Conservation (phyloP, 805 yeast species). For the Maudiozyma saulgeensis region DNA sequence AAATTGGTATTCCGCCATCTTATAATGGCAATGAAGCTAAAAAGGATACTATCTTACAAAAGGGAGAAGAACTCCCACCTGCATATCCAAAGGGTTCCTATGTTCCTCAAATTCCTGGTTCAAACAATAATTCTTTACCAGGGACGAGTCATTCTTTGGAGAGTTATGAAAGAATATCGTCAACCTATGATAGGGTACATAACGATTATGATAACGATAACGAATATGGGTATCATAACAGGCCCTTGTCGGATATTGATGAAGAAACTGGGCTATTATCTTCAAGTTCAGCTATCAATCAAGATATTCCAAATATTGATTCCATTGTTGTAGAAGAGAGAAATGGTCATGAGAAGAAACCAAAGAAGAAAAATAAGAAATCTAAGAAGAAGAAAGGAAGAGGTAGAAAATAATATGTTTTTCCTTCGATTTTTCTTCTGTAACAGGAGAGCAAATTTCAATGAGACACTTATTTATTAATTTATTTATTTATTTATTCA, state of each 20-base stretch:
- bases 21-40: conserved; percentile 33
- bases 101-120: not conserved
- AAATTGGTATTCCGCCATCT: conserved; percentile 38
- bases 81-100: conserved; percentile 52
- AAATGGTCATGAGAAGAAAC: not conserved
- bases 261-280: conserved; percentile 1
- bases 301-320: not conserved
- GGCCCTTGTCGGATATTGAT: not conserved
- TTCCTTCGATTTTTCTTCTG: too few relatives aligned
- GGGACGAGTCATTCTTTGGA: not conserved
- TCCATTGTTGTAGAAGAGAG: too few relatives aligned
- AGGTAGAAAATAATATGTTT: conserved; percentile 4
- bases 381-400: conserved; percentile 12
- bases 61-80: conserved; percentile 69
- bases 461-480: not conserved
- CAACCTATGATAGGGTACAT: conserved; percentile 26
- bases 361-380: conserved; percentile 4
- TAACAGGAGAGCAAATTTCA: not conserved
- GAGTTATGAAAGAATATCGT: conserved; percentile 28
- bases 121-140: not conserved
- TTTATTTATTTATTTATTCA: too few relatives aligned
- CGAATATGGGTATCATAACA: not conserved
- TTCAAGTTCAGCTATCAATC: not conserved
- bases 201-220: conserved; percentile 10
- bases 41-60: conserved; percentile 50